A percentile compares a stretch with the other conserved stretches of the same genome.
phyloP scores from a whole-genome alignment of 2,329 filamentous ascomycete species.

The Epichloe scottii region DNA sequence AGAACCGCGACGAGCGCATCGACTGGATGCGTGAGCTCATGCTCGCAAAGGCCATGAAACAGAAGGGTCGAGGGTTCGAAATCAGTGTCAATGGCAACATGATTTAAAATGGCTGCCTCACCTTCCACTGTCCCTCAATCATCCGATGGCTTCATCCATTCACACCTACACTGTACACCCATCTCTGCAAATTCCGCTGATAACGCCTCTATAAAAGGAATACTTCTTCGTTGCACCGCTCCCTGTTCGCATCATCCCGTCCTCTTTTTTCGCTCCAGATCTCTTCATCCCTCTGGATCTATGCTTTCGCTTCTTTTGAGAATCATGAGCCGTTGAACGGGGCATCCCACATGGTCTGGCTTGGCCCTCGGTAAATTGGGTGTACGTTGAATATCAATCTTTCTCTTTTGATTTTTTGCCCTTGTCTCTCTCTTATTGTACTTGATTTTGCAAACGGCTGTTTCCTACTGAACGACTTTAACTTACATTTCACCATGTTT shows the following conservation, averaged over 20 bases:
- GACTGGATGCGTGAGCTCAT: constrained; percentile 96
- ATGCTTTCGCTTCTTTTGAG: too few species aligned
- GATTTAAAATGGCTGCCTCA: constrained; percentile 28
- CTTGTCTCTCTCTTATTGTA: background rate
- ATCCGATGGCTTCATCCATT: background rate
- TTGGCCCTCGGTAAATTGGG: background rate
- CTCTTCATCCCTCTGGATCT: too few species aligned
- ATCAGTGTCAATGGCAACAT: constrained; percentile 71
- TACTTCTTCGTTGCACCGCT: background rate
- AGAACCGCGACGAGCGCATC: constrained; percentile 75
- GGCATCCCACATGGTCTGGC: background rate
- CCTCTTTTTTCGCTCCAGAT: background rate
- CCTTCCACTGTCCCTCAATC: background rate
- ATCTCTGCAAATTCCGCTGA: too few species aligned
- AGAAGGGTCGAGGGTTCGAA: constrained; percentile 74
- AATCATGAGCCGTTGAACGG: too few species aligned
- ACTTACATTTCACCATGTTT: constrained; percentile 7
- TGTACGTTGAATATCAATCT: background rate
- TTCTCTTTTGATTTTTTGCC: too few species aligned
- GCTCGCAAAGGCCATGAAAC: constrained; percentile 76
- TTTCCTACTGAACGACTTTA: background rate
- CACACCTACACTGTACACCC: too few species aligned
- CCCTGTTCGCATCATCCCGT: background rate
- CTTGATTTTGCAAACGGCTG: background rate
- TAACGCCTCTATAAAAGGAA: background rate